These are phyloP conservation scores for Eucalyptus polybractea DNA, from an alignment of 345 rosid genomes.

Conservation along the genomic window DNA sequence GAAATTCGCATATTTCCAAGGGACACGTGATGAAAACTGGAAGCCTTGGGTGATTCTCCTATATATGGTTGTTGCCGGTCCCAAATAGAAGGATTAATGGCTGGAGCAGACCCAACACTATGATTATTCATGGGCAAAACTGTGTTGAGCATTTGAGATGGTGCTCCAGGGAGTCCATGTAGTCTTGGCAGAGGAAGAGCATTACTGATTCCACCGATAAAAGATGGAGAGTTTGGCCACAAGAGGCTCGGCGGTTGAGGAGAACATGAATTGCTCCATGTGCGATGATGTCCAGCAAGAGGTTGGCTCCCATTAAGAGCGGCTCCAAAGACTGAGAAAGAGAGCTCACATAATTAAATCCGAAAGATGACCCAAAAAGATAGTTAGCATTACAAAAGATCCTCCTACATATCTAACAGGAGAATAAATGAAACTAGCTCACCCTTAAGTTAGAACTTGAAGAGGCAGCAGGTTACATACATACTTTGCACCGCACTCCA, in stretches of 20 bases:
- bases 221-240: slow-evolving; percentile 52
- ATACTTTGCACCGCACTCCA: background rate
- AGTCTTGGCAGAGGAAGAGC: slow-evolving; percentile 13
- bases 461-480: background rate
- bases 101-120: slow-evolving; percentile 50
- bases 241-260: slow-evolving; percentile 29
- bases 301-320: slow-evolving; percentile 19
- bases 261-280: slow-evolving; percentile 30
- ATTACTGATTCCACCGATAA: slow-evolving; percentile 21
- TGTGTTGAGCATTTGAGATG: slow-evolving; percentile 21
- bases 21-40: slow-evolving; percentile 38
- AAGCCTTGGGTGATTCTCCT: slow-evolving; percentile 35
- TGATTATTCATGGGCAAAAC: slow-evolving; percentile 18
- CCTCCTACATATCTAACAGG: background rate
- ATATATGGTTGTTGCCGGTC: slow-evolving; percentile 30
- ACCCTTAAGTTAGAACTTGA: background rate
- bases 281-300: slow-evolving; percentile 19
- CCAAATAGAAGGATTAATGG: slow-evolving; percentile 35
- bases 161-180: slow-evolving; percentile 29
- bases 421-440: background rate
- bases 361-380: background rate
- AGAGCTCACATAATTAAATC: background rate
- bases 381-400: background rate
- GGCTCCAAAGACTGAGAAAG: slow-evolving; percentile 31
- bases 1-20: slow-evolving; percentile 37